A percentile compares a stretch with the other conserved stretches of the same genome.
Evolutionary conservation across 2,329 filamentous ascomycete species (phyloP).

Genomic region (Paraphoma chrysanthemicola): DNA sequence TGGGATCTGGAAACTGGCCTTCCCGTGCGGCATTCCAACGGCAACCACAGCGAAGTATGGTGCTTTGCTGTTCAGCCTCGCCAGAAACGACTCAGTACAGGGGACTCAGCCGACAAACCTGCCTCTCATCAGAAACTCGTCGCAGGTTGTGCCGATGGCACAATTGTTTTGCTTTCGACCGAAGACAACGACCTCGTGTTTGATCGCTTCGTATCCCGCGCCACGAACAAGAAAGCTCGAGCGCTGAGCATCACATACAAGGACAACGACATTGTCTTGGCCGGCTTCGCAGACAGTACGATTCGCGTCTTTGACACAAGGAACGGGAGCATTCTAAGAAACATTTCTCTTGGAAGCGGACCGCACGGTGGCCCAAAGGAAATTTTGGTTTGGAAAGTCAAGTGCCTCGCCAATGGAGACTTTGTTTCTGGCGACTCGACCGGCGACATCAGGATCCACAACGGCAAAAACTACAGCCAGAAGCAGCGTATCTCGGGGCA

Average conservation of each 20-base stretch:
- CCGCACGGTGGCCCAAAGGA: constrained; percentile 79
- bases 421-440: constrained; percentile 96
- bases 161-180: constrained; percentile 84
- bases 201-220: constrained; percentile 75
- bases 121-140: constrained; percentile 68
- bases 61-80: constrained; percentile 87
- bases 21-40: constrained; percentile 82
- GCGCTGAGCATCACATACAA: constrained; percentile 94
- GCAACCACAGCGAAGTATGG: constrained; percentile 96
- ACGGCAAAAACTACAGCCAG: constrained; percentile 89
- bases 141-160: constrained; percentile 89
- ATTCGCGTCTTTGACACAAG: constrained; percentile 89
- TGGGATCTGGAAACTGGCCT: constrained; percentile 87
- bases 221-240: constrained; percentile 82
- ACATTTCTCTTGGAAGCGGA: constrained; percentile 85
- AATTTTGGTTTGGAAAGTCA: constrained; percentile 92
- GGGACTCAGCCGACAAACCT: neutral
- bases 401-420: constrained; percentile 83
- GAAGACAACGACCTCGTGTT: constrained; percentile 84
- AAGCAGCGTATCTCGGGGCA: constrained; percentile 86
- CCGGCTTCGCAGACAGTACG: constrained; percentile 95
- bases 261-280: constrained; percentile 79
- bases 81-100: constrained; percentile 43
- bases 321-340: constrained; percentile 76
- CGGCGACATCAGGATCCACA: constrained; percentile 92